A percentile compares a stretch with the other conserved stretches of the same genome.
Conservation (phyloP, 306 rosid genomes). For the Cicer pinnatifidum region DNA sequence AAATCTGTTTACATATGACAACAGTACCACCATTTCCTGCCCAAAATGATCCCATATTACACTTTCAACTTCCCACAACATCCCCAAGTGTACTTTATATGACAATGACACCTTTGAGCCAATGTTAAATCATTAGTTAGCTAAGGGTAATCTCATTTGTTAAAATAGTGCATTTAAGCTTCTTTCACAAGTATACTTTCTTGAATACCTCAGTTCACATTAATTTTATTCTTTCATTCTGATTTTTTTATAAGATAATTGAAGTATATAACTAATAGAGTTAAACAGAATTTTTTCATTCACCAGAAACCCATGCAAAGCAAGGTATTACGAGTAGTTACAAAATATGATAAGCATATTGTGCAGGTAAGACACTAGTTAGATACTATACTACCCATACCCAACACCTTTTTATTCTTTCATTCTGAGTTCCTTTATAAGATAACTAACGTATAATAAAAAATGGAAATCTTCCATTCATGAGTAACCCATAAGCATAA, state of each 20-base stretch:
- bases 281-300: neutral
- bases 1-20: neutral
- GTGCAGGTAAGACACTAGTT: neutral
- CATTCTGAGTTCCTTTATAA: no score
- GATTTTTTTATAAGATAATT: constrained; percentile 15
- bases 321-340: neutral
- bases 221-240: neutral
- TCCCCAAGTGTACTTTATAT: constrained; percentile 2
- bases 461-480: neutral
- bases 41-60: constrained; percentile 7
- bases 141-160: neutral
- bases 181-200: constrained; percentile 1
- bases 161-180: constrained; percentile 16
- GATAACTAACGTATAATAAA: no score
- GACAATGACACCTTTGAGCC: neutral
- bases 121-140: neutral
- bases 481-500: no score
- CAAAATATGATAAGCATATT: neutral
- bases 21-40: neutral
- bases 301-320: neutral
- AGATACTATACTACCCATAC: neutral
- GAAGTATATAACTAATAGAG: neutral
- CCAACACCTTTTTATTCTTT: no score
- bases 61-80: neutral
- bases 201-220: neutral